Conservation (phyloP, 306 rosid species). For the Cucurbita maxima region DNA sequence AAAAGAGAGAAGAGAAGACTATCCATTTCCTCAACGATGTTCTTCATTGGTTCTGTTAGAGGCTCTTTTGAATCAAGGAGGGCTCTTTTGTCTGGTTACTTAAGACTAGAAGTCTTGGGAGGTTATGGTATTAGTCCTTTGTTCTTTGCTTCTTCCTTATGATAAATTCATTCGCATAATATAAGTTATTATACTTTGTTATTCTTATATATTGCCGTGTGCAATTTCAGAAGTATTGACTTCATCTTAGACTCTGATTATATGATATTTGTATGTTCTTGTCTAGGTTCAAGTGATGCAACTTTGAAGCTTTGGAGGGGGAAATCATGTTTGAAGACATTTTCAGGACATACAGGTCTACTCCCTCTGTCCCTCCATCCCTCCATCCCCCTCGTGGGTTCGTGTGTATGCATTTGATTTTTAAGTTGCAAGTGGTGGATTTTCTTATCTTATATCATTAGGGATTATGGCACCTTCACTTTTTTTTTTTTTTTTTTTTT, state of each 20-base stretch:
- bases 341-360: slow-evolving; percentile 76
- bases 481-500: background rate
- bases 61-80: background rate
- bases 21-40: background rate
- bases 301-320: slow-evolving; percentile 87
- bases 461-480: background rate
- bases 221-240: background rate
- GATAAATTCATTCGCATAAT: background rate
- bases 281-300: slow-evolving; percentile 74
- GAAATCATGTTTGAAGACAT: slow-evolving; percentile 56
- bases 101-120: background rate
- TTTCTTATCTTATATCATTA: background rate
- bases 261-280: slow-evolving; percentile 13
- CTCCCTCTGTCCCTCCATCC: background rate
- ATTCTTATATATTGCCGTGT: background rate
- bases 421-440: background rate
- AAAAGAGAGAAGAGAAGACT: background rate
- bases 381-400: background rate
- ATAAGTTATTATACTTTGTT: background rate
- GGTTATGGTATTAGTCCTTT: background rate
- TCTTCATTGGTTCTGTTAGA: background rate
- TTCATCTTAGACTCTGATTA: background rate
- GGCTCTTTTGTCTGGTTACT: background rate
- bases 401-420: background rate
- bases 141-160: background rate